Evolutionary conservation across 345 rosid species (phyloP), one percentile per base, ranked within the genome.

Genomic region (Boechera retrofracta): DNA sequence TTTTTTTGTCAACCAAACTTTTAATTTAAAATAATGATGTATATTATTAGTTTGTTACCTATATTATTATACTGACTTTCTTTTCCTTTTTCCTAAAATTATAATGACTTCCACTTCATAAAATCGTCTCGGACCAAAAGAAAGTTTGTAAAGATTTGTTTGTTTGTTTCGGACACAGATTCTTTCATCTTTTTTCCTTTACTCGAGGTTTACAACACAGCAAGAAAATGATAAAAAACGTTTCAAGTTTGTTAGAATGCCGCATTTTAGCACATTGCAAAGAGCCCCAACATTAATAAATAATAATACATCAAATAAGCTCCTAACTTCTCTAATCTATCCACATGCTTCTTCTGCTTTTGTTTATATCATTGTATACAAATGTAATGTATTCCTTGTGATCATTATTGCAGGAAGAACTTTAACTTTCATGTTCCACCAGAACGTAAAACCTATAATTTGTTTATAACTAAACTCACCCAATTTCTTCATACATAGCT

Each of bases 361-460:
- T 49, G 28, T 15, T 15, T 47, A 47, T 47, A 5, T 47, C 51
- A 42, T 11, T 47, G 51, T n/a, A 47, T 47, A 47, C 8, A n/a
- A 47, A 4, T 42, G 13, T 49, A 52, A 44, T 76, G 64, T 44
- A 70, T 33, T 45, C 21, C 15, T 39, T 32, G 8, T 61, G 47
- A 61, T 54, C 49, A 54, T 77, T 63, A 77, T 69, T 62, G 57
- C 71, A 69, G 6, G 49, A 61, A 21, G 56, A 52, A 41, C 69
- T 61, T 32, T 41, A 39, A 52, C 36, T 29, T 52, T 67, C 62
- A 49, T 49, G 35, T 67, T 67, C 15, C 56, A 52, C 36, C 79
- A 39, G 6, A 66, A 75, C 66, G 67, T 75, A n/a, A 35, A 28
- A 16, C 62, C 53, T 35, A 49, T 51, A 18, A 42, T n/a, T 59